A percentile compares a stretch with the other conserved stretches of the same genome.
Conservation (phyloP, 1,284 basidiomycete species). For the Trametes versicolor region DNA sequence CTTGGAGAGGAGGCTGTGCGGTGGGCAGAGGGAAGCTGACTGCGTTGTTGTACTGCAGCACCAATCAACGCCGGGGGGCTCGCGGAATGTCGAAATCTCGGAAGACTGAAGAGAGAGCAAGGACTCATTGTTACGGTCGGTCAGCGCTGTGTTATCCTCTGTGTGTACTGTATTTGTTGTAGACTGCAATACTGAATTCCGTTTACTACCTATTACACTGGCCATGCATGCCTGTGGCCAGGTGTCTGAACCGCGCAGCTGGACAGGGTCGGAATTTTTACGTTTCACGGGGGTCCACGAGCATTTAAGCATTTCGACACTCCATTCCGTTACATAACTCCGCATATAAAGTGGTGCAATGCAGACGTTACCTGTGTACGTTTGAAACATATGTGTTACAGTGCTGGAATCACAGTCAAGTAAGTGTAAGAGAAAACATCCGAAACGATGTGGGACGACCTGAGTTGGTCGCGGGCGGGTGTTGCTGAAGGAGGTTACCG, state of each 20-base stretch:
- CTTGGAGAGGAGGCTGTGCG: no score
- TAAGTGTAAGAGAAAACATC: background rate
- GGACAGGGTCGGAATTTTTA: no score
- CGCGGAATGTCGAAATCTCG: slow-evolving; percentile 24
- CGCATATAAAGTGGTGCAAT: background rate
- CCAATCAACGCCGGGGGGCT: slow-evolving; percentile 27
- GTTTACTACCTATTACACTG: background rate
- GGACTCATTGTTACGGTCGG: background rate
- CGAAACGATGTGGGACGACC: slow-evolving; percentile 5
- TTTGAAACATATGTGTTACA: background rate
- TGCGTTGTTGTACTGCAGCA: slow-evolving; percentile 21
- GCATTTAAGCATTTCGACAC: no score
- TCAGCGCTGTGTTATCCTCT: slow-evolving; percentile 4
- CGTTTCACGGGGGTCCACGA: no score
- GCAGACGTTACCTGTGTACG: background rate
- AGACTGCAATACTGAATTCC: slow-evolving; percentile 20
- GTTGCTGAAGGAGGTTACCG: slow-evolving; percentile 12
- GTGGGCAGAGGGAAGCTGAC: background rate
- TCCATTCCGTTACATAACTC: background rate
- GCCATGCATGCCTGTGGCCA: no score
- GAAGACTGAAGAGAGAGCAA: slow-evolving; percentile 24
- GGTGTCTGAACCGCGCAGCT: no score
- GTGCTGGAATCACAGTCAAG: background rate
- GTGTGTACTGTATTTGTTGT: slow-evolving; percentile 32
- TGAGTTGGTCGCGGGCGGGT: slow-evolving; percentile 5